Evolutionary conservation across 306 rosid species (phyloP), one percentile per base, ranked within the genome.

Genomic region (Arachis hypogaea): DNA sequence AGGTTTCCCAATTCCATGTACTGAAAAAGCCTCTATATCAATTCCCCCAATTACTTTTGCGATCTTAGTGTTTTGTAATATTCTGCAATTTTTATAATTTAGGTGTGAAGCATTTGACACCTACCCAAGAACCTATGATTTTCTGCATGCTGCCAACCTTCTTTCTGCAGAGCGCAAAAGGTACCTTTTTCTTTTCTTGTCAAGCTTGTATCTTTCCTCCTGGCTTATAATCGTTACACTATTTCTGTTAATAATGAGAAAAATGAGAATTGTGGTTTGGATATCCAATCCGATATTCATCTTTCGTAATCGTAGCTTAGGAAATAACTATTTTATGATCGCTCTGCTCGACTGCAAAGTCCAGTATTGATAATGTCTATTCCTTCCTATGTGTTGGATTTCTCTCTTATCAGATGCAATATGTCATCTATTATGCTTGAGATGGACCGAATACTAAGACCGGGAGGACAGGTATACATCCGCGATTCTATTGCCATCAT

Each of bases 21-120:
- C 63, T 8, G 38, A 38, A 43, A 11, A n/a, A 33, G 28, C 43
- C 56, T 38, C 45, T 18, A 65, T 38, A 52, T 56, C 68, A 66
- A 71, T 59, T 38, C 28, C 61, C 63, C 61, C 22, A 63, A 12
- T 71, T 67, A 63, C 74, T 69, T 55, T 63, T 59, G 8, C 18
- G 28, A 62, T 11, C 73, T 69, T 58, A 52, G 45, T 66, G 29
- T 41, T 45, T 60, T 55, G n/a, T 59, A 33, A 52, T 63, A 71
- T 55, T 78, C 78, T 29, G 28, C 69, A 54, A 69, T 77, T 29
- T 74, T 29, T 74, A 29, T 77, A 10, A 66, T 54, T 71, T 79
- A 94, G 99, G 99, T 94, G 99, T 38, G 99, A 94, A 75, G 84
- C 99, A 47, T 92, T 94, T 77, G 99, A 94, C 82, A 89, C 97